Evolutionary conservation across 495 filamentous ascomycete species (phyloP), one percentile per base, ranked within the genome.

Genomic region (Cenococcum geophilum): DNA sequence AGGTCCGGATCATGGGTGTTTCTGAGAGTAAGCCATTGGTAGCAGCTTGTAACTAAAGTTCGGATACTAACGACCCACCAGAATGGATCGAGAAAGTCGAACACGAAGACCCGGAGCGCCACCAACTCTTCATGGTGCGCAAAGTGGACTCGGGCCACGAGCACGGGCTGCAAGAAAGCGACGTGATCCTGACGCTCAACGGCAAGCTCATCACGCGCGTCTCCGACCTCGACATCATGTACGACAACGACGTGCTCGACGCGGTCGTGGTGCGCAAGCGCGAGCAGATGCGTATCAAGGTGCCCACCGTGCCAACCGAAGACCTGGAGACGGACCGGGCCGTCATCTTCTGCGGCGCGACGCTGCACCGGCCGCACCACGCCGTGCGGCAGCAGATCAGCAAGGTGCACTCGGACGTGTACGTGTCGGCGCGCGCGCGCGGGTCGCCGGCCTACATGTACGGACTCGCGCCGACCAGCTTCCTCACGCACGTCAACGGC

Each of bases 61-160:
- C 14, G 6, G 1, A 34, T 18, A 55, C 34, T 57, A 20, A 35
- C 4, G 20, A 14, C 12, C 14, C 12, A 14, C 2, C 35, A 60
- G 87, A 95, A 53, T 97, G 93, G 95, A 96, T 97, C 65, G 79
- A 87, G 63, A 86, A 88, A 73, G 91, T 96, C 22, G 85, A 92
- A 36, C 73, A 82, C 55, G 88, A 91, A 56, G 96, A 97, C 68
- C 87, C 89, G 9, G 84, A 92, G 18, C 87, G 88, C 55, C 93
- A 99, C 72, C 93, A 97, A 73, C 82, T 99, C 21, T 99, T 99
- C 78, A 95, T 99, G 89, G 88, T 99, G 25, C 90, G 91, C 61
- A 99, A 99, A 76, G 83, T 92, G 37, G 86, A 95, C 67, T 87
- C 84, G 40, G 84, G 81, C 14, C 83, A 86, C 18, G 72, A 80